A percentile compares a stretch with the other conserved stretches of the same genome.
Conservation (phyloP, 805 yeast genomes). For the Lipomyces lipofer region DNA sequence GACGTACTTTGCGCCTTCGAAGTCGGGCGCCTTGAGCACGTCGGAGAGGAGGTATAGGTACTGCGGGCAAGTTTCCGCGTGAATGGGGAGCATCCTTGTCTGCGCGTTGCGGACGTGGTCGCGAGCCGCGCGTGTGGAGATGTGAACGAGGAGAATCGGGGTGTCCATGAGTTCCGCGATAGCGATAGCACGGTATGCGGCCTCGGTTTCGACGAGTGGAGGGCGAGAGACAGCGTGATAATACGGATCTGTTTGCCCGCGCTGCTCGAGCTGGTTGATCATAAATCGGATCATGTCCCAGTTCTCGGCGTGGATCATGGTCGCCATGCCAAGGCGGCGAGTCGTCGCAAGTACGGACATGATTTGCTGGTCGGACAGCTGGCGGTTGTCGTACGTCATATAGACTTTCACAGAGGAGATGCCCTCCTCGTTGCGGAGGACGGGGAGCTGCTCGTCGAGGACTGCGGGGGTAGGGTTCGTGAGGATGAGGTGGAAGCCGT, state of each 20-base stretch:
- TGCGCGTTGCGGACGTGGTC: slow-evolving; percentile 48
- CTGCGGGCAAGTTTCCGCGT: slow-evolving; percentile 55
- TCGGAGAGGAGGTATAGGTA: slow-evolving; percentile 49
- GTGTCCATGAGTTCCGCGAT: slow-evolving; percentile 48
- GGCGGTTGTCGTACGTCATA: slow-evolving; percentile 49
- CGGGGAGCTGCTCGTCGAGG: slow-evolving; percentile 40
- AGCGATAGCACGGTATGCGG: slow-evolving; percentile 50
- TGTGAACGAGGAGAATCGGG: slow-evolving; percentile 51
- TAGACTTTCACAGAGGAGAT: slow-evolving; percentile 47
- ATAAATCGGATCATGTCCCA: slow-evolving; percentile 48
- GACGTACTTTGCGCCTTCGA: slow-evolving; percentile 52
- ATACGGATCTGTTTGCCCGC: slow-evolving; percentile 45
- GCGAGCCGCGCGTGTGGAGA: slow-evolving; percentile 48
- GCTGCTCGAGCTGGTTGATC: slow-evolving; percentile 44
- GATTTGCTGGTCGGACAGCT: slow-evolving; percentile 46
- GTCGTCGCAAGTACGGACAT: slow-evolving; percentile 45
- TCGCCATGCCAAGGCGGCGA: slow-evolving; percentile 47
- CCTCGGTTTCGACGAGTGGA: slow-evolving; percentile 50
- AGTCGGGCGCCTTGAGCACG: slow-evolving; percentile 41
- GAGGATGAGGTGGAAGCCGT: slow-evolving; percentile 50
- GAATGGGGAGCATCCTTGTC: slow-evolving; percentile 45
- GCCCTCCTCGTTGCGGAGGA: slow-evolving; percentile 42
- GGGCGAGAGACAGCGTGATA: slow-evolving; percentile 52
- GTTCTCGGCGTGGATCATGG: slow-evolving; percentile 56
- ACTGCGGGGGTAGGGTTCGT: slow-evolving; percentile 40